Conservation (phyloP, 257 asterid species). For the Solanum habrochaites region DNA sequence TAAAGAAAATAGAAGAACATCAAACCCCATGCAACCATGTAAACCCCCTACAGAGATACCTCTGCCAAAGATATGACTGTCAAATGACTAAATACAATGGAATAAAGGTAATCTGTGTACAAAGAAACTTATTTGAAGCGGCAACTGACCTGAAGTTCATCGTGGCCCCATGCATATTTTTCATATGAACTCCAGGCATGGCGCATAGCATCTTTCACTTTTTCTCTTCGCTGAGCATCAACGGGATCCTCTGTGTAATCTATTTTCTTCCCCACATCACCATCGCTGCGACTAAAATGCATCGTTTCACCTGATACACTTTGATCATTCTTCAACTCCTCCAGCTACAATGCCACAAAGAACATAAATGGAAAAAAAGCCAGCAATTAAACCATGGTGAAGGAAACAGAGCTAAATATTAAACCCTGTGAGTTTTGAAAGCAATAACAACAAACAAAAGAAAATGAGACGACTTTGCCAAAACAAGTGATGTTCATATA, state of each 20-base stretch:
- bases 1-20: neutral
- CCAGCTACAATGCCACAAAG: constrained; percentile 39
- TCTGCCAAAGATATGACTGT: neutral
- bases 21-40: neutral
- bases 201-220: constrained; percentile 89
- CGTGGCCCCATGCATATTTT: constrained; percentile 98
- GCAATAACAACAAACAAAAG: neutral
- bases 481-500: neutral
- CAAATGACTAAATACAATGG: neutral
- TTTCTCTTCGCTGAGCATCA: constrained; percentile 52
- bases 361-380: neutral
- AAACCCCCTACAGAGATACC: neutral
- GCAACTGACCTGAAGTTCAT: constrained; percentile 81
- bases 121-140: neutral
- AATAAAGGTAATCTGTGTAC: neutral
- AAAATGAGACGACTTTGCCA: neutral
- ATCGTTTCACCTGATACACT: constrained; percentile 20
- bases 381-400: neutral
- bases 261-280: constrained; percentile 3
- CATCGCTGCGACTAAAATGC: constrained; percentile 5
- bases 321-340: constrained; percentile 38
- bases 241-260: constrained; percentile 48
- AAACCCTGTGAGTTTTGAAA: neutral
- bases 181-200: constrained; percentile 98
- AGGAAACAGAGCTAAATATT: neutral